Evolutionary conservation across 169 alveolate species (phyloP), one percentile per base, ranked within the genome.

Genomic region (Ichthyophthirius multifiliis): DNA sequence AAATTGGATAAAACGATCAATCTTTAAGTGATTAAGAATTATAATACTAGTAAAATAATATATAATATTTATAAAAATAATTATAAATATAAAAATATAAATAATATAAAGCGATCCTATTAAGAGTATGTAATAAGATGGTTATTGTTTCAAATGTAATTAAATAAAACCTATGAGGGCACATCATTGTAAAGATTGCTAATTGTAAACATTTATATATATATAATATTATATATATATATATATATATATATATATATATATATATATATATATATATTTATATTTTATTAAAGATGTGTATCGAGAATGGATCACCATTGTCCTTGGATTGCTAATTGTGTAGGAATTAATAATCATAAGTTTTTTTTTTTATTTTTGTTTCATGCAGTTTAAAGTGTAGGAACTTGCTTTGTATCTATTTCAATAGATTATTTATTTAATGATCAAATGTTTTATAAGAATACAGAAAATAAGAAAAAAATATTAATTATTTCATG

Each of bases 261-360:
- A 27, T 27, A 27, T 27, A 30, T 62, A 12, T 12, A 10, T 47
- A 47, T 47, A 5, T 20, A 55, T 18, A 3, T n/a, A 13, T 5
- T 20, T 30, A 23, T 55, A 20, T 55, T 55, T n/a, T n/a, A 9
- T 55, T 34, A 31, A 16, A 67, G 77, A 18, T 67, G 77, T 39
- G 37, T 67, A n/a, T 39, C n/a, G 32, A 67, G 77, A 37, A 67
- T 67, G 77, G 77, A 67, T 37, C 77, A 67, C 27, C 77, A 67
- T 67, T 67, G 77, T 30, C 77, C 77, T 5, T 67, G 77, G 77
- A 62, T 67, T 7, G 77, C 63, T 9, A 67, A 67, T 39, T 67
- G 77, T 67, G 77, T 67, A 18, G 77, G 77, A 4, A 18, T 34
- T 13, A 31, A 39, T 12, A 67, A 67, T 31, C 77, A 67, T 9